Conservation (phyloP, 306 rosid genomes). For the Rosa persica region DNA sequence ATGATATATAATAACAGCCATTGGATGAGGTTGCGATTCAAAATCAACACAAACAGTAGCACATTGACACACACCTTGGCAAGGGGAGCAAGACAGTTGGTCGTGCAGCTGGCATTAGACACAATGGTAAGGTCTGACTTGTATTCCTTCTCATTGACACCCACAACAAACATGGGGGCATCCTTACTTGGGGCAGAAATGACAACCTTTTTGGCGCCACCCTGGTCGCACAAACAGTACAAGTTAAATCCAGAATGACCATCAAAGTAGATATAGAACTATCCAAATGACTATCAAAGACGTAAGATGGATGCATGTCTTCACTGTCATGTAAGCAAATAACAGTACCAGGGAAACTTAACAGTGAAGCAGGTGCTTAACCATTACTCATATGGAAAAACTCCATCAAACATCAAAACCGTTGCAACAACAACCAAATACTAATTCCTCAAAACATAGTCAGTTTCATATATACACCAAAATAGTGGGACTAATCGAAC, state of each 20-base stretch:
- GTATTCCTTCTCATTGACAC: constrained; percentile 90
- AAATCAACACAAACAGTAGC: background rate
- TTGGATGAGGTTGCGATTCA: background rate
- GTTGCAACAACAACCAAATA: too few species aligned
- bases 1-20: background rate
- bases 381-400: constrained; percentile 23
- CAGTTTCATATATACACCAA: background rate
- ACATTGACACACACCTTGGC: constrained; percentile 54
- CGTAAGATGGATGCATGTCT: too few species aligned
- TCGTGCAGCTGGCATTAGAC: constrained; percentile 93
- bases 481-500: background rate
- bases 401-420: background rate
- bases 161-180: constrained; percentile 95
- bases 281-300: background rate
- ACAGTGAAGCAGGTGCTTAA: too few species aligned
- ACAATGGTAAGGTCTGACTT: constrained; percentile 62
- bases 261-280: background rate
- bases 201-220: constrained; percentile 96
- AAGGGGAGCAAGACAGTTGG: constrained; percentile 91
- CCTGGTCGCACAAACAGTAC: constrained; percentile 41
- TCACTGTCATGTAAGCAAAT: too few species aligned
- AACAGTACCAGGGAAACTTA: too few species aligned
- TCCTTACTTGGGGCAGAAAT: constrained; percentile 94
- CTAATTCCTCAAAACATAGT: too few species aligned
- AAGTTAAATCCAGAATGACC: background rate